A percentile compares a stretch with the other conserved stretches of the same genome.
phyloP scores from a whole-genome alignment of 2,329 filamentous ascomycete species.

The Neofusicoccum cordaticola region DNA sequence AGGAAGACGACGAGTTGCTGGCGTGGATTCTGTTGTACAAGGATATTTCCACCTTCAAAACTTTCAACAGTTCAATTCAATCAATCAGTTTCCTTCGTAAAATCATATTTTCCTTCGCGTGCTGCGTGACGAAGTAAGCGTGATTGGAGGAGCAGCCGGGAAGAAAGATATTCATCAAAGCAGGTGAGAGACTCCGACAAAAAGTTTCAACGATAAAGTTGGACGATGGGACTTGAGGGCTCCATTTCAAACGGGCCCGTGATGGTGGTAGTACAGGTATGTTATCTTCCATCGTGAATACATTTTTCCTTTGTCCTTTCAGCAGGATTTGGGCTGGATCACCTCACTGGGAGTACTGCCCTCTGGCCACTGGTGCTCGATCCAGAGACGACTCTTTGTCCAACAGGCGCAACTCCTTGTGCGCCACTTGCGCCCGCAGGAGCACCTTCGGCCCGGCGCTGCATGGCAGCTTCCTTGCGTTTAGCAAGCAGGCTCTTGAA shows the following conservation, averaged over 20 bases:
- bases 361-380: neutral
- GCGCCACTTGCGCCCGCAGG: neutral
- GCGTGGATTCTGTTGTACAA: neutral
- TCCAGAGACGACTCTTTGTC: neutral
- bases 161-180: neutral
- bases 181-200: neutral
- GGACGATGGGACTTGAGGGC: neutral
- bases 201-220: neutral
- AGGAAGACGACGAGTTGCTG: too few species aligned
- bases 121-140: neutral
- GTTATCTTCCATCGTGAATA: constrained; percentile 2
- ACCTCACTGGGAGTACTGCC: neutral
- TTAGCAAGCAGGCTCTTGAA: constrained; percentile 82
- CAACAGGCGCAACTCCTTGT: neutral
- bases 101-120: neutral
- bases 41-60: neutral
- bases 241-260: neutral
- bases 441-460: neutral
- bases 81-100: constrained; percentile 7
- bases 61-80: neutral
- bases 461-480: constrained; percentile 52
- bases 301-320: neutral
- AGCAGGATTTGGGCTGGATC: neutral
- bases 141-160: neutral
- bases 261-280: constrained; percentile 11